Conservation (phyloP, 768 basidiomycete species). For the Leccinum arenicola region DNA sequence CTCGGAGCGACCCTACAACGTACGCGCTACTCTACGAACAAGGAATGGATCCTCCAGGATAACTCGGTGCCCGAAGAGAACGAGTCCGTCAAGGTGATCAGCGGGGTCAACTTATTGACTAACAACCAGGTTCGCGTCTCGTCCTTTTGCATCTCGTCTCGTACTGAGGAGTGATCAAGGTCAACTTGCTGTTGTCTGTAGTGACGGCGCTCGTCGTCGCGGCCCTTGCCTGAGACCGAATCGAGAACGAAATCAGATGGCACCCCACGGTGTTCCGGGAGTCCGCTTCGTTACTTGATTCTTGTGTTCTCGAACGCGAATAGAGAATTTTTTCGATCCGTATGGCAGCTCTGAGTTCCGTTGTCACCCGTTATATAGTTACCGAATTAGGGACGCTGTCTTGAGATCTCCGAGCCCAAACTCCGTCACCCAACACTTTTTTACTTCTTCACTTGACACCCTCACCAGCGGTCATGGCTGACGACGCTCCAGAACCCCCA, state of each 20-base stretch:
- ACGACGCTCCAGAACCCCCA: slow-evolving; percentile 17
- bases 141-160: neutral
- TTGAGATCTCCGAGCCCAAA: slow-evolving; percentile 11
- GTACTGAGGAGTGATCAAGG: slow-evolving; percentile 24
- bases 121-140: slow-evolving; percentile 70
- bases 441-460: neutral
- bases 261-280: neutral
- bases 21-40: slow-evolving; percentile 65
- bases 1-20: slow-evolving; percentile 85
- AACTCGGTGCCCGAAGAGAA: slow-evolving; percentile 33
- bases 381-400: slow-evolving; percentile 19
- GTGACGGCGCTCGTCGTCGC: slow-evolving; percentile 37
- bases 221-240: slow-evolving; percentile 27
- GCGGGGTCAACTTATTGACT: slow-evolving; percentile 67
- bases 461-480: slow-evolving; percentile 17
- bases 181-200: slow-evolving; percentile 46
- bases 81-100: slow-evolving; percentile 54
- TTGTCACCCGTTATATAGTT: slow-evolving; percentile 8
- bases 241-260: neutral
- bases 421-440: slow-evolving; percentile 1
- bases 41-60: slow-evolving; percentile 65
- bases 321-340: neutral
- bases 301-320: neutral
- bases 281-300: neutral
- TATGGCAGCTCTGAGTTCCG: neutral